Conservation (phyloP, 805 yeast genomes). For the Candida tibetensis region DNA sequence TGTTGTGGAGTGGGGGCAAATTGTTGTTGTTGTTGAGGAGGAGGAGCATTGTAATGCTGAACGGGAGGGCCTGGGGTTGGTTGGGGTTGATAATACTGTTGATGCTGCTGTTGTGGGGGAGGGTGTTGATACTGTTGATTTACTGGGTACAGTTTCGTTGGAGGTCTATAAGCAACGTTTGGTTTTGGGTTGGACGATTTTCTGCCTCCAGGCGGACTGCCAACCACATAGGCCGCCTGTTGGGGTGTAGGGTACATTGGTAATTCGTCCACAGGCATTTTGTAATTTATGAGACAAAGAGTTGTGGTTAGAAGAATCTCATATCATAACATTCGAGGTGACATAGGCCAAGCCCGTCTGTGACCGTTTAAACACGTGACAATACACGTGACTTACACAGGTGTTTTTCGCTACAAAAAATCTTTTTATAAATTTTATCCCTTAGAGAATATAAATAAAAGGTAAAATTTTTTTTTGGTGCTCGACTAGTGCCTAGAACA, state of each 20-base stretch:
- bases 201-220: conserved; percentile 10
- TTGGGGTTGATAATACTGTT: conserved; percentile 10
- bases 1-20: conserved; percentile 10
- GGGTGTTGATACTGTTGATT: conserved; percentile 10
- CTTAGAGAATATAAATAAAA: no score
- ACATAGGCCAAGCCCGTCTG: no score
- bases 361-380: no score
- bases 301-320: not conserved
- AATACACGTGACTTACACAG: no score
- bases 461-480: no score
- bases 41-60: conserved; percentile 15
- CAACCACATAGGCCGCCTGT: conserved; percentile 37
- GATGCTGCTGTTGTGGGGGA: conserved; percentile 12
- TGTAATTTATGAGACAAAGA: no score
- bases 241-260: conserved; percentile 47
- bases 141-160: conserved; percentile 8
- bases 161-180: conserved; percentile 8
- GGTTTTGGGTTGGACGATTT: conserved; percentile 7
- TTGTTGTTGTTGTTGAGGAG: conserved; percentile 14
- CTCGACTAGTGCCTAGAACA: no score
- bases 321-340: not conserved
- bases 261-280: conserved; percentile 34
- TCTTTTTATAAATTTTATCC: no score
- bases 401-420: no score
- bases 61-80: conserved; percentile 10